Evolutionary conservation across 305 asterid species (phyloP), one percentile per base, ranked within the genome.

Genomic region (Fraxinus sp.): DNA sequence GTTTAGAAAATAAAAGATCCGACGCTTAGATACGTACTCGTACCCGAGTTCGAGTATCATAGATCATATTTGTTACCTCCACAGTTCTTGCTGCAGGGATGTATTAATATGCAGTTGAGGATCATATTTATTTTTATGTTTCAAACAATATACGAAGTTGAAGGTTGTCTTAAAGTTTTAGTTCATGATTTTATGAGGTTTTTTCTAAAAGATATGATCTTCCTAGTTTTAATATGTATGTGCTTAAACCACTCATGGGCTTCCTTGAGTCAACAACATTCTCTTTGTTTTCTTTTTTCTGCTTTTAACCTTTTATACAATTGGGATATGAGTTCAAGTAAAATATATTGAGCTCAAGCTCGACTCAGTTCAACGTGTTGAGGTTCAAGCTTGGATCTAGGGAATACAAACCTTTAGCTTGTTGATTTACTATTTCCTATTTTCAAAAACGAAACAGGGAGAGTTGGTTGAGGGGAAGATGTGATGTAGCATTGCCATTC

Each of bases 191-290:
- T 52, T 4, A 52, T n/a, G 24, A 52, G 57, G 64, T 6, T 52
- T 52, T 52, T 52, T 20, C 22, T 52, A 46, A 52, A 52, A 52
- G 22, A 36, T 81, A 39, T 77, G 72, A n/a, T n/a, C n/a, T n/a
- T n/a, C n/a, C n/a, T n/a, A n/a, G n/a, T n/a, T n/a, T n/a, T n/a
- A n/a, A n/a, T n/a, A n/a, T n/a, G n/a, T n/a, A n/a, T n/a, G n/a
- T n/a, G n/a, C n/a, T n/a, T 49, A 20, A 8, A 16, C 55, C 59
- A 52, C 39, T 37, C 22, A 35, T 79, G 78, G 59, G 82, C 80
- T 79, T 37, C 20, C 32, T 74, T 81, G 75, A 46, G 66, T 64
- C 85, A 77, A 76, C 33, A 62, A 28, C 9, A 55, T 16, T 55
- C 64, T 55, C 46, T 82, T 59, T 72, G 75, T 41, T 71, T 41